Evolutionary conservation across 106 monocot genomes (phyloP).

Genomic region (Dendrobium huoshanense): DNA sequence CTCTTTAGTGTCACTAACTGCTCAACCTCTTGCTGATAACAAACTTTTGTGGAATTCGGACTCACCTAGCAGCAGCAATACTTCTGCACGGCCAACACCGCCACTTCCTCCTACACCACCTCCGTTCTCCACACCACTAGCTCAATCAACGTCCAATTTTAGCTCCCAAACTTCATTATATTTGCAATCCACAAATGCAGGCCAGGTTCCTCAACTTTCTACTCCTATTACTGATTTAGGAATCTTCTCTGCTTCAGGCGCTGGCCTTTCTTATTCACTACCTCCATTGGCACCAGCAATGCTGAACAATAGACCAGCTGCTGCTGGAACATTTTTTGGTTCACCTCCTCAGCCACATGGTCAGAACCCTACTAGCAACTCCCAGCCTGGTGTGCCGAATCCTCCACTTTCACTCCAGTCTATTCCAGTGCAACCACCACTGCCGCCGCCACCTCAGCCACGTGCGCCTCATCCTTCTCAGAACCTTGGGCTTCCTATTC

Average conservation of each 20-base stretch:
- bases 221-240: slow-evolving; percentile 36
- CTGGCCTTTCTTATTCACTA: slow-evolving; percentile 23
- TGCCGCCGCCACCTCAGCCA: slow-evolving; percentile 76
- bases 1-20: slow-evolving; percentile 15
- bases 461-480: slow-evolving; percentile 60
- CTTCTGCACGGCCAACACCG: slow-evolving; percentile 38
- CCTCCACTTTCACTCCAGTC: slow-evolving; percentile 27
- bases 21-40: slow-evolving; percentile 33
- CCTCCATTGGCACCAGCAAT: slow-evolving; percentile 45
- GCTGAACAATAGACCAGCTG: slow-evolving; percentile 27
- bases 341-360: slow-evolving; percentile 38
- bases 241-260: slow-evolving; percentile 37
- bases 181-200: slow-evolving; percentile 17
- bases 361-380: slow-evolving; percentile 24
- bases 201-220: slow-evolving; percentile 29
- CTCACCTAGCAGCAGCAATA: slow-evolving; percentile 33
- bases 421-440: slow-evolving; percentile 45
- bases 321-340: slow-evolving; percentile 33
- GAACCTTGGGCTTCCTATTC: slow-evolving; percentile 28
- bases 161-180: slow-evolving; percentile 39
- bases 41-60: slow-evolving; percentile 42
- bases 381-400: slow-evolving; percentile 19
- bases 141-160: slow-evolving; percentile 39
- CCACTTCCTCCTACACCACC: slow-evolving; percentile 73
- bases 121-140: slow-evolving; percentile 43